Conservation (phyloP, 768 basidiomycete genomes). For the Kwoniella pini region DNA sequence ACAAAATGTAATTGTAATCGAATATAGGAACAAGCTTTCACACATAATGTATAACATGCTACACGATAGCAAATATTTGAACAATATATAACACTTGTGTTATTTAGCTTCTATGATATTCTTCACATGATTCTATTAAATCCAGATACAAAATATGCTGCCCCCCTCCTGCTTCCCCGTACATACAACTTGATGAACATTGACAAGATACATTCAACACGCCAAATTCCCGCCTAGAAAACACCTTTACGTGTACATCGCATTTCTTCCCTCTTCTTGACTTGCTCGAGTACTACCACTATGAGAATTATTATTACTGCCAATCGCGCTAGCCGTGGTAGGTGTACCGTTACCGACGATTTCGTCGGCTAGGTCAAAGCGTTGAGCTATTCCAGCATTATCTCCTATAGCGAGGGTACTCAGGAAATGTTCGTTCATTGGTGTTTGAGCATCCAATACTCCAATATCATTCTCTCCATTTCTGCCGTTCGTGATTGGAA, state of each 20-base stretch:
- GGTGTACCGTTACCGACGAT: constrained; percentile 7
- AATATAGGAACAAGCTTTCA: no score
- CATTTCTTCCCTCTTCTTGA: not conserved
- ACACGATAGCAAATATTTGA: no score
- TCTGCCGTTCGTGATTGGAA: not conserved
- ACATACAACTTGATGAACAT: no score
- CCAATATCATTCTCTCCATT: constrained; percentile 5
- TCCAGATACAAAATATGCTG: no score
- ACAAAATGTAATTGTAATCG: no score
- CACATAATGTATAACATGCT: no score
- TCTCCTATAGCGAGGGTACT: constrained; percentile 45
- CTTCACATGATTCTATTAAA: no score
- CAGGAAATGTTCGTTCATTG: constrained; percentile 56
- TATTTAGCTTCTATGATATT: no score
- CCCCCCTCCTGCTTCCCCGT: no score
- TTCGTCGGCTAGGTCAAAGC: constrained; percentile 24
- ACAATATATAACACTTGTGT: no score
- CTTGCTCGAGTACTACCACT: not conserved
- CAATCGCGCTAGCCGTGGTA: not conserved
- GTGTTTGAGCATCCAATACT: constrained; percentile 49
- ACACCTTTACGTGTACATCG: constrained; percentile 3
- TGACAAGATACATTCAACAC: no score
- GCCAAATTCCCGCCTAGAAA: no score
- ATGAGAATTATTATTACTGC: not conserved
- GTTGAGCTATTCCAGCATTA: constrained; percentile 38